A percentile compares a stretch with the other conserved stretches of the same genome.
Evolutionary conservation across 2,329 filamentous ascomycete species (phyloP).

Genomic region (Sclerotinia sclerotiorum): DNA sequence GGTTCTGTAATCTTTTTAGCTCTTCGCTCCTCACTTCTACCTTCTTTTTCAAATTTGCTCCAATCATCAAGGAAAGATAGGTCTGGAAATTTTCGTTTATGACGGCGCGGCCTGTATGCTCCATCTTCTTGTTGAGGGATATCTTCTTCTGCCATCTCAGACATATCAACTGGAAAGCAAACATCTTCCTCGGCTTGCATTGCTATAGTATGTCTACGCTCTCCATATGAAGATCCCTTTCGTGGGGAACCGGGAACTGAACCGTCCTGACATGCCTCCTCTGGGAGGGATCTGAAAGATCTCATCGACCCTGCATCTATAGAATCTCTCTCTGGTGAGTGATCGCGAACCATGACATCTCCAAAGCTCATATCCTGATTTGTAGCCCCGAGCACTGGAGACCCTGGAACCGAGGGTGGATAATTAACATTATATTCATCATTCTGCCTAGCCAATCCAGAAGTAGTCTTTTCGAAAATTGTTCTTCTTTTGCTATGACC

Average conservation of each 20-base stretch:
- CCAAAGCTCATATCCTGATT: constrained; percentile 59
- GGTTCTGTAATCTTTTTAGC: constrained; percentile 93
- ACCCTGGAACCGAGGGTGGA: constrained; percentile 65
- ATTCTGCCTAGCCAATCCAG: constrained; percentile 31
- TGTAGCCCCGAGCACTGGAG: constrained; percentile 53
- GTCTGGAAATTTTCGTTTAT: constrained; percentile 81
- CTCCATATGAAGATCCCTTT: constrained; percentile 35
- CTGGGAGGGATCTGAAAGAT: constrained; percentile 26
- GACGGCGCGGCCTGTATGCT: constrained; percentile 47
- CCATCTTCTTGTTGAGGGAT: constrained; percentile 50
- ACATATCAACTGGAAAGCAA: constrained; percentile 83
- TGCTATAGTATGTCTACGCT: constrained; percentile 57
- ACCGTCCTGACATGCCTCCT: constrained; percentile 37
- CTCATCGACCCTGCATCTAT: constrained; percentile 27
- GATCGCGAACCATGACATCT: constrained; percentile 70
- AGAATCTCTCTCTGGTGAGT: constrained; percentile 43
- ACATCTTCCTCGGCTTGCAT: constrained; percentile 80
- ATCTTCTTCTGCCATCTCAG: constrained; percentile 80
- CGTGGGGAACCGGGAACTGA: constrained; percentile 35
- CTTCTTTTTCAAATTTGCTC: constrained; percentile 87
- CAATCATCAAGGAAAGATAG: constrained; percentile 82
- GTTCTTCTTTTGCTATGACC: constrained; percentile 44
- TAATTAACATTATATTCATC: constrained; percentile 66
- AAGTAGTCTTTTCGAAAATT: constrained; percentile 36
- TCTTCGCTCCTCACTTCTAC: constrained; percentile 75